Conservation (phyloP, 108 stramenopile genomes). For the Phaeodactylum tricornutum region DNA sequence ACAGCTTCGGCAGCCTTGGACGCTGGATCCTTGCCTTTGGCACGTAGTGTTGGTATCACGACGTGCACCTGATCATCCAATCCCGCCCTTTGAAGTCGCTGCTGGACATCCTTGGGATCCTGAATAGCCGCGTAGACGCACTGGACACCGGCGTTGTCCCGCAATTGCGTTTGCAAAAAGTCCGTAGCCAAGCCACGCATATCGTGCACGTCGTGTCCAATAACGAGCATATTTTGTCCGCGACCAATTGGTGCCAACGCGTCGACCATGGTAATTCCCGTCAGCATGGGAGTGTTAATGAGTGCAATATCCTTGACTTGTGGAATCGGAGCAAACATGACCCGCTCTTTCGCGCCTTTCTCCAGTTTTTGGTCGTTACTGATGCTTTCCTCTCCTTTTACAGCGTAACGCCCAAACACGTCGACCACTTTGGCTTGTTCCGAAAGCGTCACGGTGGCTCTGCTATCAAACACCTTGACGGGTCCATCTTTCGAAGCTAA, state of each 20-base stretch:
- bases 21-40: constrained; percentile 12
- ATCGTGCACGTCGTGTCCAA: constrained; percentile 48
- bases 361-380: not conserved
- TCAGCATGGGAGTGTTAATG: constrained; percentile 74
- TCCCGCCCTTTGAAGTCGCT: constrained; percentile 30
- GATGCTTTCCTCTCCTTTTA: not conserved
- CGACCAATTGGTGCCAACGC: constrained; percentile 78
- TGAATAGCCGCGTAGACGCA: constrained; percentile 64
- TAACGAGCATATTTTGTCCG: constrained; percentile 84
- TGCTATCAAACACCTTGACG: constrained; percentile 14
- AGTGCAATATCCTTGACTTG: constrained; percentile 75
- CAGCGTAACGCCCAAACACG: constrained; percentile 3
- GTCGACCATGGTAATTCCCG: constrained; percentile 80
- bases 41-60: constrained; percentile 19
- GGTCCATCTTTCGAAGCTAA: constrained; percentile 3
- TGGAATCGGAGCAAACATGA: constrained; percentile 78
- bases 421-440: constrained; percentile 42
- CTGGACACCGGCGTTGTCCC: constrained; percentile 17
- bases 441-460: constrained; percentile 23
- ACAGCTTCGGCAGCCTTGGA: constrained; percentile 42
- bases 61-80: constrained; percentile 45
- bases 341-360: constrained; percentile 11
- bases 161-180: constrained; percentile 21
- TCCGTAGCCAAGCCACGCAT: constrained; percentile 29
- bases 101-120: constrained; percentile 19